Evolutionary conservation across 768 basidiomycete genomes (phyloP).

Genomic region (Terana coerulea): DNA sequence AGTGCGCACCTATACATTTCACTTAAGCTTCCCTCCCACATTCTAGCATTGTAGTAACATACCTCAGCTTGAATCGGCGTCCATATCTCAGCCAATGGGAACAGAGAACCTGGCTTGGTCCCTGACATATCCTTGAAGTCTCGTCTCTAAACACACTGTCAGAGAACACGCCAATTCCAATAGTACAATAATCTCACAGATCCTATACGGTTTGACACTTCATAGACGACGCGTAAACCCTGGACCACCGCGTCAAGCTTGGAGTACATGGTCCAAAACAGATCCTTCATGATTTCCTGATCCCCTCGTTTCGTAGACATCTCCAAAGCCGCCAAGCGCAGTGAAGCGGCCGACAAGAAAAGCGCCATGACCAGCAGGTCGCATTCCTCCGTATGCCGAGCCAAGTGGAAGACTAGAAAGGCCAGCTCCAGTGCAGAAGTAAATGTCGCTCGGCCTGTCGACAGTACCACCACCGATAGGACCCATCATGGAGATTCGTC

Average conservation of each 20-base stretch:
- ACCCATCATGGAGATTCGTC: slow-evolving; percentile 39
- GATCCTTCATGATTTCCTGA: slow-evolving; percentile 82
- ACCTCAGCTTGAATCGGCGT: slow-evolving; percentile 88
- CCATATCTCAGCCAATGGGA: slow-evolving; percentile 87
- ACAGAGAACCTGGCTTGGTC: slow-evolving; percentile 69
- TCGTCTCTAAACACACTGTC: slow-evolving; percentile 54
- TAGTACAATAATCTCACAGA: slow-evolving; percentile 55
- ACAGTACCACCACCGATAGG: slow-evolving; percentile 24
- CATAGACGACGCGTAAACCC: slow-evolving; percentile 84
- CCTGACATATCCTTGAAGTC: slow-evolving; percentile 89
- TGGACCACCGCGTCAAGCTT: slow-evolving; percentile 94
- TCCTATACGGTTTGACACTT: slow-evolving; percentile 87
- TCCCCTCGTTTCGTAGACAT: slow-evolving; percentile 68
- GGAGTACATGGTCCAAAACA: slow-evolving; percentile 97
- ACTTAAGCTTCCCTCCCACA: neutral
- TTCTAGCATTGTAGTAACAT: slow-evolving; percentile 14
- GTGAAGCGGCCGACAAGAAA: slow-evolving; percentile 44
- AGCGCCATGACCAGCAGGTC: slow-evolving; percentile 18
- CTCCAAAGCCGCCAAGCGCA: slow-evolving; percentile 73
- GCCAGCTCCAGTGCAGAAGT: slow-evolving; percentile 12
- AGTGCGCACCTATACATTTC: slow-evolving; percentile 62
- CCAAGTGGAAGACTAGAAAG: slow-evolving; percentile 10
- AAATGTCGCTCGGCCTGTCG: slow-evolving; percentile 14
- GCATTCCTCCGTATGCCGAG: slow-evolving; percentile 6
- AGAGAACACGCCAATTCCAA: neutral